Conservation (phyloP, 2,329 filamentous ascomycete species). For the Ascochyta koolunga region DNA sequence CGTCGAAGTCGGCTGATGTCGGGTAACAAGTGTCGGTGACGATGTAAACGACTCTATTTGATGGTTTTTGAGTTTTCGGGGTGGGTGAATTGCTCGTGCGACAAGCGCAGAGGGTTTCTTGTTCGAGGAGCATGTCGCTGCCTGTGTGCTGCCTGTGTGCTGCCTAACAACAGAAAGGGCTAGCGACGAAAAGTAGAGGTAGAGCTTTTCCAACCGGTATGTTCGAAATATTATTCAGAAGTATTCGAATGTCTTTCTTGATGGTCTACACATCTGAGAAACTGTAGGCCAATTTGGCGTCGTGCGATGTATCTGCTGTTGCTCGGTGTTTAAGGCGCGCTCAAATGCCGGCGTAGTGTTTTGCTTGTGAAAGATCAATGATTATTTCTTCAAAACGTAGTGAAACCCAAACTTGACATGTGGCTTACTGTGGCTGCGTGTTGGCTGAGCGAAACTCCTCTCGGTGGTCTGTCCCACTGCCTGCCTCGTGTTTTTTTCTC, state of each 20-base stretch:
- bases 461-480: background rate
- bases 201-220: background rate
- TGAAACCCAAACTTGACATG: background rate
- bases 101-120: background rate
- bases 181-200: background rate
- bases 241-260: background rate
- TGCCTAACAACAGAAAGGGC: background rate
- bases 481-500: background rate
- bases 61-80: background rate
- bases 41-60: background rate
- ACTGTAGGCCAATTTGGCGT: background rate
- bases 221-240: background rate
- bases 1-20: background rate
- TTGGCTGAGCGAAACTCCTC: conserved; percentile 1
- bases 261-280: conserved; percentile 1
- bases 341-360: background rate
- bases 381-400: background rate
- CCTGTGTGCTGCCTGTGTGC: background rate
- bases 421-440: conserved; percentile 12
- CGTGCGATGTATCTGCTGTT: conserved; percentile 2
- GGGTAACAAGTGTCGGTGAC: background rate
- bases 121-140: background rate
- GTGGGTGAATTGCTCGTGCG: background rate
- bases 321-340: background rate
- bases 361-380: background rate